Percentiles rank a stretch among this genome's conserved stretches.
Evolutionary conservation across 1,284 basidiomycete species (phyloP).

Genomic region (Pyrrhoderma noxium): DNA sequence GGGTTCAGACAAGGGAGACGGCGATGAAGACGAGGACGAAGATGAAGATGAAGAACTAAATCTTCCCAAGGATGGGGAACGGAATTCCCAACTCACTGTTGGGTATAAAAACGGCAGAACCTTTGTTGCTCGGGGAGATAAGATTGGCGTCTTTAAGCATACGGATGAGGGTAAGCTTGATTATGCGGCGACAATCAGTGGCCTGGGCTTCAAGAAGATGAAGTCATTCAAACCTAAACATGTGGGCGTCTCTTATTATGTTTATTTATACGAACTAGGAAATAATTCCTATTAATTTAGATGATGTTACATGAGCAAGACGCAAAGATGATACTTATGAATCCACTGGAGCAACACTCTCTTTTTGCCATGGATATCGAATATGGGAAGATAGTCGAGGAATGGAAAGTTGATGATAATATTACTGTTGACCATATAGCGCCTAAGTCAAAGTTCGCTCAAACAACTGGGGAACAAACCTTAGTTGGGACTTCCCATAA

Average conservation of each 20-base stretch:
- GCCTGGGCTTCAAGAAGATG: constrained; percentile 76
- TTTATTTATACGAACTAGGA: neutral
- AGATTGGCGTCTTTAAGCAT: constrained; percentile 96
- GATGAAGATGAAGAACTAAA: constrained; percentile 42
- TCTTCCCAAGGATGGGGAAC: constrained; percentile 34
- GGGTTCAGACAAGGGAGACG: no score
- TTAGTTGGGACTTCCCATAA: constrained; percentile 92
- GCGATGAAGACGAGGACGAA: no score
- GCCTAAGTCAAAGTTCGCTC: constrained; percentile 92
- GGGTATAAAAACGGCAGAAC: constrained; percentile 96
- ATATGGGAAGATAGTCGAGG: constrained; percentile 95
- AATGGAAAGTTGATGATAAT: constrained; percentile 94
- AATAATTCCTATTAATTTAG: constrained; percentile 33
- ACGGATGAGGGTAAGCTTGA: constrained; percentile 73
- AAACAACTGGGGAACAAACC: constrained; percentile 89
- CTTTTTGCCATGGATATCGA: constrained; percentile 93
- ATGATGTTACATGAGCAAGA: constrained; percentile 99
- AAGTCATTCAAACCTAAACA: constrained; percentile 83
- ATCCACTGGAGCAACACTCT: constrained; percentile 77
- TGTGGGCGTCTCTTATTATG: constrained; percentile 36
- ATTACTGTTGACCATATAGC: constrained; percentile 85
- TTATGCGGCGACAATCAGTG: constrained; percentile 85
- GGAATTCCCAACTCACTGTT: constrained; percentile 87
- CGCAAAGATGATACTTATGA: constrained; percentile 90
- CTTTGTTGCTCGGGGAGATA: constrained; percentile 92